Conservation (phyloP, 306 rosid species). For the Acmispon strigosus region DNA sequence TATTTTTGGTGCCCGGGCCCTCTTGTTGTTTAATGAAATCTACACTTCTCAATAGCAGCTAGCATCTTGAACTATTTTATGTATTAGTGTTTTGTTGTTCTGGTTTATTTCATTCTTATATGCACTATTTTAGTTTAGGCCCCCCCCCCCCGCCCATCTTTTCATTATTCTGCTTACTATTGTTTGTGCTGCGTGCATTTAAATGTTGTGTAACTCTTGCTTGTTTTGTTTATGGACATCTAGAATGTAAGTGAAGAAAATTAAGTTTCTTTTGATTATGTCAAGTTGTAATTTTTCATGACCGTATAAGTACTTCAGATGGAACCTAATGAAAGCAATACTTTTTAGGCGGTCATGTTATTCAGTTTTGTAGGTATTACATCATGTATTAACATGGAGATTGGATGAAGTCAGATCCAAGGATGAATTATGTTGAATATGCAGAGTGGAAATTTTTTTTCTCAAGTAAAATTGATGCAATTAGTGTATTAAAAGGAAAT, state of each 20-base stretch:
- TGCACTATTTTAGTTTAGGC: background rate
- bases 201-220: background rate
- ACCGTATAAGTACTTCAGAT: background rate
- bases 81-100: background rate
- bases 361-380: background rate
- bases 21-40: background rate
- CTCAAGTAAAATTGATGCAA: background rate
- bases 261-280: constrained; percentile 5
- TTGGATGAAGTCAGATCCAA: background rate
- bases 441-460: background rate
- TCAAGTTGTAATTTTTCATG: background rate
- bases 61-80: background rate
- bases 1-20: background rate
- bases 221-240: background rate
- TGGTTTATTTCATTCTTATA: background rate
- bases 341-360: background rate
- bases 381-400: background rate
- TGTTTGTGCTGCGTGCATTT: background rate
- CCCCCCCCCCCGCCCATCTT: background rate
- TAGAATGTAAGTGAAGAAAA: background rate
- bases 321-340: constrained; percentile 4
- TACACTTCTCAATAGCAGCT: background rate
- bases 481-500: background rate
- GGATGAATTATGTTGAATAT: background rate
- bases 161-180: background rate